Percentiles rank a stretch among this genome's conserved stretches.
Evolutionary conservation across 1,284 basidiomycete genomes (phyloP).

Genomic region (Ceratobasidium sp.): DNA sequence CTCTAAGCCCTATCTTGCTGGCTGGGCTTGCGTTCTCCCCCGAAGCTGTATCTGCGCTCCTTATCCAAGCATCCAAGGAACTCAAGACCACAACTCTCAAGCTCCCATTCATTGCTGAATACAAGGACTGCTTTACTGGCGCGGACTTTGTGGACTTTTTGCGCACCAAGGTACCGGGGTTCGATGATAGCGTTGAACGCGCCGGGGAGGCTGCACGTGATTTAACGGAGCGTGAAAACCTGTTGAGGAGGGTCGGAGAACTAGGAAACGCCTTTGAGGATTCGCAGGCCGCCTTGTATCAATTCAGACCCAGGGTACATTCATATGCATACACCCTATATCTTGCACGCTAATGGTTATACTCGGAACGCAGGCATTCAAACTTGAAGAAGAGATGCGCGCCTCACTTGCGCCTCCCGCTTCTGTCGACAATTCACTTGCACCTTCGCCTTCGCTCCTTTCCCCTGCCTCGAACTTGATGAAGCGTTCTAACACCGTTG

Average conservation of each 20-base stretch:
- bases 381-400: constrained; percentile 52
- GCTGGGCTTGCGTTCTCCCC: constrained; percentile 75
- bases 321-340: constrained; percentile 5
- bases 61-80: constrained; percentile 69
- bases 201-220: constrained; percentile 81
- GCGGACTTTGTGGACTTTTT: constrained; percentile 82
- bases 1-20: constrained; percentile 65
- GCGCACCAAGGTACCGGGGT: constrained; percentile 68
- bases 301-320: constrained; percentile 75
- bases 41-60: constrained; percentile 67
- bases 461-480: constrained; percentile 64
- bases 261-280: constrained; percentile 75
- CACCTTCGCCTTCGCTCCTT: constrained; percentile 46
- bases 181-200: constrained; percentile 73
- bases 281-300: constrained; percentile 76
- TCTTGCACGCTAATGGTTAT: constrained; percentile 4
- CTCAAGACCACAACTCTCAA: constrained; percentile 68
- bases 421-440: constrained; percentile 21
- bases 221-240: constrained; percentile 73
- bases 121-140: constrained; percentile 82
- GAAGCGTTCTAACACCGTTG: constrained; percentile 70
- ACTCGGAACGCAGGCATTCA: constrained; percentile 66
- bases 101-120: constrained; percentile 85
- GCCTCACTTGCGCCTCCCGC: constrained; percentile 22
- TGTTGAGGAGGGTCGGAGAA: constrained; percentile 79